Evolutionary conservation across 2,329 filamentous ascomycete genomes (phyloP).

Genomic region (Paecilomyces sp.): DNA sequence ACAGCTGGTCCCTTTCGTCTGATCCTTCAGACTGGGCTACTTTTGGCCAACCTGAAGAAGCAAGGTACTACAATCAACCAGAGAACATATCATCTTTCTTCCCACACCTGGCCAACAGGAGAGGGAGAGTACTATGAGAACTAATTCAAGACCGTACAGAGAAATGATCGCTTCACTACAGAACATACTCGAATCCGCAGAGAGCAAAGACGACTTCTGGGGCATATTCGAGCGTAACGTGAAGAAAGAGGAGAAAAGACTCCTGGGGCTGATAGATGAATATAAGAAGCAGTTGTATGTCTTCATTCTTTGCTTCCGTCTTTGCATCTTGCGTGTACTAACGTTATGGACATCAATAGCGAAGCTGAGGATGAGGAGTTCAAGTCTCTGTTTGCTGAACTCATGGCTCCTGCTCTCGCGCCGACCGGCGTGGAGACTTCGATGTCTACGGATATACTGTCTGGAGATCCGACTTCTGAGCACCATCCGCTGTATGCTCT

Average conservation of each 20-base stretch:
- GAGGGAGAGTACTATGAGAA: background rate
- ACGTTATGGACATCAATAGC: background rate
- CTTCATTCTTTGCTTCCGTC: background rate
- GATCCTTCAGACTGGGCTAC: background rate
- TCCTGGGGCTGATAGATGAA: constrained; percentile 6
- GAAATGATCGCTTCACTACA: background rate
- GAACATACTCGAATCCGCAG: background rate
- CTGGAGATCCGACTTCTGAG: background rate
- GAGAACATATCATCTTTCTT: background rate
- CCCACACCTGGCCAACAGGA: background rate
- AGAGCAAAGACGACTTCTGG: constrained; percentile 10
- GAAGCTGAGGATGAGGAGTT: constrained; percentile 8
- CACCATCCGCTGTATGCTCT: constrained; percentile 6
- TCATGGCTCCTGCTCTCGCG: constrained; percentile 6
- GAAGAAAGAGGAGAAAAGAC: background rate
- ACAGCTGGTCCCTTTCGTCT: background rate
- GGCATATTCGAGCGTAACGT: constrained; percentile 6
- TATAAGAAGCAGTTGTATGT: constrained; percentile 7
- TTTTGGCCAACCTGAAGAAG: background rate
- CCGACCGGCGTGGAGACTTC: constrained; percentile 1
- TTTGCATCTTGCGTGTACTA: background rate
- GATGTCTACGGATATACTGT: background rate
- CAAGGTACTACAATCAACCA: background rate
- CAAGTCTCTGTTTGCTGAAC: constrained; percentile 3
- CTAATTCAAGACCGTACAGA: background rate